Evolutionary conservation across 2,329 filamentous ascomycete species (phyloP).

Genomic region (Lomentospora prolificans): DNA sequence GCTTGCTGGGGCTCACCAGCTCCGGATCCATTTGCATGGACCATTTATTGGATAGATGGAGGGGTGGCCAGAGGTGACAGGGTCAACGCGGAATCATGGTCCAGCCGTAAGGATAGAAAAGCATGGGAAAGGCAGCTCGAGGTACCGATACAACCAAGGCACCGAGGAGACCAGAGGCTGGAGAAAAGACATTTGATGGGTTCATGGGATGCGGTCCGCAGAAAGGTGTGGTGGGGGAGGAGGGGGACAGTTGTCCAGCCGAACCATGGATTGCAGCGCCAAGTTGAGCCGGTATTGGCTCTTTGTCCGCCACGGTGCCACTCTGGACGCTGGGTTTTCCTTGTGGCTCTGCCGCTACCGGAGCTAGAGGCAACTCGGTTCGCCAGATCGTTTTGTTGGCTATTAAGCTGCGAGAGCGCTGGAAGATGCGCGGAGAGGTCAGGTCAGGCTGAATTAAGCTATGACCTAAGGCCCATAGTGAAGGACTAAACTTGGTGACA

Average conservation of each 20-base stretch:
- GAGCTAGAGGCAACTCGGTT: background rate
- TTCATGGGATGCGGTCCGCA: background rate
- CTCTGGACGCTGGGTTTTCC: background rate
- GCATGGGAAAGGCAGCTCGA: background rate
- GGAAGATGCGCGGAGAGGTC: too few species aligned
- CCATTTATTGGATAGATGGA: background rate
- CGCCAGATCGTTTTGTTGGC: too few species aligned
- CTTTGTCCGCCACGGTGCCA: background rate
- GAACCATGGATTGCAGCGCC: background rate
- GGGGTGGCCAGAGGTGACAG: background rate
- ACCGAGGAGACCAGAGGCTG: background rate
- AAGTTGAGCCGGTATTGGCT: background rate
- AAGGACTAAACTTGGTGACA: too few species aligned
- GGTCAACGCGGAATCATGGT: background rate
- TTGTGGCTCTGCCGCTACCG: background rate
- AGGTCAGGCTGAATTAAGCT: too few species aligned
- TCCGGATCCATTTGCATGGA: background rate
- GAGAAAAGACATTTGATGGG: background rate
- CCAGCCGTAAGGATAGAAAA: background rate
- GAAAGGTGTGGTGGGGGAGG: background rate
- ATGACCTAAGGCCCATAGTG: too few species aligned
- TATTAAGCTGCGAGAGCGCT: too few species aligned
- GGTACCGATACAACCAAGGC: background rate
- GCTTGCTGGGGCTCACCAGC: background rate
- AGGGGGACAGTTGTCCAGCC: background rate